Percentiles rank a stretch among this genome's conserved stretches.
Evolutionary conservation across 164 flowering plant genomes (phyloP).

Genomic region (Annona squamosa): DNA sequence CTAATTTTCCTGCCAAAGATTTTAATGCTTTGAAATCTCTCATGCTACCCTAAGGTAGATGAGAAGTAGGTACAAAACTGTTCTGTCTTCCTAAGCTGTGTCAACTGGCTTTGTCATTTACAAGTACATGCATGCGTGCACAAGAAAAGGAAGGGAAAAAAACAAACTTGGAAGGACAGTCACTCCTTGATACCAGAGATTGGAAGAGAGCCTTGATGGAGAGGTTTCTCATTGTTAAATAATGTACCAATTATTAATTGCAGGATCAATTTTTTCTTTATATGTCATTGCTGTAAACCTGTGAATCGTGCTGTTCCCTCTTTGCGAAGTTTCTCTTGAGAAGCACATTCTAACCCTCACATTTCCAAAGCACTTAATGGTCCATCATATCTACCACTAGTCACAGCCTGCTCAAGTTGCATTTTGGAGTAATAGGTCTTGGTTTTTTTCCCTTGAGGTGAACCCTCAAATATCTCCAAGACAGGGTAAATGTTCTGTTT

Average conservation of each 20-base stretch:
- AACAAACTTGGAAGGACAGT: not conserved
- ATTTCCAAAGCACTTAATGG: not conserved
- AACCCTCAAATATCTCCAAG: no score
- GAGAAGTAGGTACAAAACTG: not conserved
- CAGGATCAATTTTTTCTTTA: not conserved
- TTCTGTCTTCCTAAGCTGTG: not conserved
- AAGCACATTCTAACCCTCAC: not conserved
- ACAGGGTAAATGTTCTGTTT: no score
- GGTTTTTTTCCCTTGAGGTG: no score
- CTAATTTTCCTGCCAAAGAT: not conserved
- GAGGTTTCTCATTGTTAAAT: not conserved
- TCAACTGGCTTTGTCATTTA: no score
- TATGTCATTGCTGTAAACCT: not conserved
- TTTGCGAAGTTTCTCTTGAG: not conserved
- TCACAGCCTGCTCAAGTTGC: no score
- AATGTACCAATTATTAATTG: not conserved
- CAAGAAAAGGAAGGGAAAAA: not conserved
- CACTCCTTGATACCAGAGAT: not conserved
- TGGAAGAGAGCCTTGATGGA: not conserved
- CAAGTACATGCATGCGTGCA: no score
- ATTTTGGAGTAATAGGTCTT: no score
- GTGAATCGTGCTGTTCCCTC: not conserved
- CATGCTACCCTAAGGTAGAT: not conserved
- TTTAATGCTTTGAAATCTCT: not conserved
- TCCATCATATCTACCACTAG: not conserved